Conservation (phyloP, 306 rosid genomes). For the Dryas alaskensis region DNA sequence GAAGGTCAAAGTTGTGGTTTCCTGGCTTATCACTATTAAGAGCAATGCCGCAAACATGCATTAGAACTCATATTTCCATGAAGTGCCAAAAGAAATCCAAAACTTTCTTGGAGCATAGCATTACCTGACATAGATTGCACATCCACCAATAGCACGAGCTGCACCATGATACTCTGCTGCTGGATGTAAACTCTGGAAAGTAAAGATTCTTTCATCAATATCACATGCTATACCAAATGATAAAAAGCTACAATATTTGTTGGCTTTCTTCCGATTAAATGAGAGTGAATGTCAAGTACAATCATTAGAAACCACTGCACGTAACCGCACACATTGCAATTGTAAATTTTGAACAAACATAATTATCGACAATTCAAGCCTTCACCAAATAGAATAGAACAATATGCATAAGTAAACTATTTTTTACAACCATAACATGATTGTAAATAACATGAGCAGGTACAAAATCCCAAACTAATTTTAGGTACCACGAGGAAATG, state of each 20-base stretch:
- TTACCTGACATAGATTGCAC: conserved; percentile 95
- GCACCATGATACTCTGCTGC: conserved; percentile 96
- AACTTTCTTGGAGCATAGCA: neutral
- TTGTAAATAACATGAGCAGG: neutral
- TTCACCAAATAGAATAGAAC: neutral
- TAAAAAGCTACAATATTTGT: neutral
- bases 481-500: neutral
- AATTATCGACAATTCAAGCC: neutral
- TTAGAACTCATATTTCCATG: conserved; percentile 11
- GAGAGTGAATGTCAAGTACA: neutral
- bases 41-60: neutral
- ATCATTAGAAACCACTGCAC: neutral
- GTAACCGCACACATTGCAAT: neutral
- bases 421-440: neutral
- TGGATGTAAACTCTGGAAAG: conserved; percentile 73
- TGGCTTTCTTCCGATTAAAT: neutral
- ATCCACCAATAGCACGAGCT: conserved; percentile 95
- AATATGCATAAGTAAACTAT: neutral
- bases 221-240: neutral
- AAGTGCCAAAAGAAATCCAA: neutral
- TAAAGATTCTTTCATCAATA: conserved; percentile 20
- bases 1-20: conserved; percentile 82
- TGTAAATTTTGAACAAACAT: neutral
- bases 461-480: neutral
- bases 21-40: conserved; percentile 83